Evolutionary conservation across 345 rosid genomes (phyloP), one percentile per base, ranked within the genome.

Genomic region (Dimocarpus longan): DNA sequence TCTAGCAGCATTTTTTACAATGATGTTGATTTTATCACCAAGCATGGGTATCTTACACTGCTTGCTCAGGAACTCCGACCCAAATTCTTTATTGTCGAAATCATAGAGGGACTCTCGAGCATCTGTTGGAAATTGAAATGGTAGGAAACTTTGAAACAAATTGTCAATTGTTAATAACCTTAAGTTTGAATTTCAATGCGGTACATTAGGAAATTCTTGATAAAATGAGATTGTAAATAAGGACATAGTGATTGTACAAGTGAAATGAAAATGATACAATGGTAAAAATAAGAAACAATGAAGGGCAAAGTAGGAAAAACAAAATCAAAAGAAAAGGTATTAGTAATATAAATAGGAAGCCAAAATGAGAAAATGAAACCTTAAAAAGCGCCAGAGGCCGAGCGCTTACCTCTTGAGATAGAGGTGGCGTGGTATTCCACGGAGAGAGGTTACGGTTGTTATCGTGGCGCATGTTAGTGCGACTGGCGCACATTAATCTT

Each of bases 401-500:
- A 88, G 88, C 87, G 90, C 88, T 85, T 80, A 43, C 88, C 87
- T 79, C 86, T 75, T 74, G 48, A 85, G 72, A 4, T 43, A 77
- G 86, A 66, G 88, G 86, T 59, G 87, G 88, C 88, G 90, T 85
- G 90, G 87, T 88, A 85, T 88, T 84, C 90, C 87, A 85, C 87
- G 63, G 82, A 66, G 88, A 84, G 79, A 76, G 83, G 90, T 60
- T 50, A 9, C 26, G 28, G 4, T 32, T 32, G 37, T 52, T 21
- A 37, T 60, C 68, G 89, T 85, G 91, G 91, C 89, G 88, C 83
- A 85, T 84, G 63, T 4, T 56, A 54, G 89, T 86, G 89, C 71
- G 91, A 77, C 82, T 60, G 88, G 89, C 86, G 87, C 64, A 88
- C 73, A 88, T 74, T 69, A 87, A 19, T 40, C 7, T 32, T 32